phyloP scores from a whole-genome alignment of 805 yeast genomes.

The Barnettozyma californica region DNA sequence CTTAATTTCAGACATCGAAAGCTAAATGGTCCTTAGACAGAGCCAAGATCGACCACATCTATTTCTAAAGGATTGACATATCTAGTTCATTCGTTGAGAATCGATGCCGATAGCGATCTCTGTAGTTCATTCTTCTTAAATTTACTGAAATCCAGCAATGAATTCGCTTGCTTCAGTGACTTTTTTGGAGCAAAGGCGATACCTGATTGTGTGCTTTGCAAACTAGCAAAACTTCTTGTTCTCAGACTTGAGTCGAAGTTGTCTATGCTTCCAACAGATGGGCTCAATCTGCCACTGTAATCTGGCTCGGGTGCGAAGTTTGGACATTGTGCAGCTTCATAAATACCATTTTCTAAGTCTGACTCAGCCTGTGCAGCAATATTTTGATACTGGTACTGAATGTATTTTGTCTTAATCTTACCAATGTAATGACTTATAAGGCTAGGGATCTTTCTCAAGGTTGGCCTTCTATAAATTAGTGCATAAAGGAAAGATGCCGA shows the following conservation, averaged over 20 bases:
- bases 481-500: slow-evolving; percentile 9
- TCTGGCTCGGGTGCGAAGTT: slow-evolving; percentile 2
- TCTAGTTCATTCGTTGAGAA: neutral
- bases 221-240: slow-evolving; percentile 22
- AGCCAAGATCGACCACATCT: too few species aligned
- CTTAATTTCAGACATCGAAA: too few species aligned
- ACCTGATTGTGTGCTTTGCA: slow-evolving; percentile 5
- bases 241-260: slow-evolving; percentile 14
- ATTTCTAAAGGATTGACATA: neutral
- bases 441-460: slow-evolving; percentile 14
- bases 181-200: slow-evolving; percentile 13
- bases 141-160: slow-evolving; percentile 20
- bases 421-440: slow-evolving; percentile 10
- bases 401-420: slow-evolving; percentile 14
- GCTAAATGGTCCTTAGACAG: too few species aligned
- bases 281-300: slow-evolving; percentile 21
- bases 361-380: slow-evolving; percentile 14
- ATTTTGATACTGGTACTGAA: slow-evolving; percentile 18
- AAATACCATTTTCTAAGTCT: slow-evolving; percentile 21
- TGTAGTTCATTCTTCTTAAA: slow-evolving; percentile 12
- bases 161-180: slow-evolving; percentile 10
- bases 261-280: slow-evolving; percentile 14
- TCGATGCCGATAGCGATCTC: slow-evolving; percentile 2
- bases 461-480: slow-evolving; percentile 9
- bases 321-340: neutral